A percentile compares a stretch with the other conserved stretches of the same genome.
phyloP scores from a whole-genome alignment of 345 rosid species.

The Nasturtium officinale region DNA sequence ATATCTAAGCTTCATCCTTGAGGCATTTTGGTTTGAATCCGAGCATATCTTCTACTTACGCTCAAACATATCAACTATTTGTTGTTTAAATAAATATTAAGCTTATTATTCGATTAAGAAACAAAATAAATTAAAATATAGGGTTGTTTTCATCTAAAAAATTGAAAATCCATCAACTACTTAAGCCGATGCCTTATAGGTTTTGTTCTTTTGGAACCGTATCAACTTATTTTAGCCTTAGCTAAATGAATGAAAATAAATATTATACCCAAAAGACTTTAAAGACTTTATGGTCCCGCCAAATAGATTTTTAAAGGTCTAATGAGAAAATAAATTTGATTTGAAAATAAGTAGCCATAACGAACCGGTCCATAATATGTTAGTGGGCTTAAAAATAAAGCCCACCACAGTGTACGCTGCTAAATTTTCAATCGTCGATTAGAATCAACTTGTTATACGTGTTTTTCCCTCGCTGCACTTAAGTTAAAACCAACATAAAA shows the following conservation, averaged over 20 bases:
- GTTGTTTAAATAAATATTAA: neutral
- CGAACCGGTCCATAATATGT: neutral
- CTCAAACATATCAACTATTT: neutral
- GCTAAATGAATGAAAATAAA: neutral
- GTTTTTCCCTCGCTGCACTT: neutral
- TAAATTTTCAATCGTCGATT: neutral
- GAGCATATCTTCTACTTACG: neutral
- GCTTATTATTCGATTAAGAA: neutral
- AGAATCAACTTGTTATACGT: neutral
- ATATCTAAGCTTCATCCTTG: neutral
- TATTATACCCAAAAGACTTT: neutral
- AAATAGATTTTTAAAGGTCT: neutral
- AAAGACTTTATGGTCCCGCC: neutral
- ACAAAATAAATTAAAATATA: neutral
- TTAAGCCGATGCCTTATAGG: neutral
- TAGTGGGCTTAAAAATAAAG: neutral
- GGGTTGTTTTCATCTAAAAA: neutral
- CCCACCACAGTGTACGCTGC: neutral
- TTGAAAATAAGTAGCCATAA: neutral
- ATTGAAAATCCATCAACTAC: neutral
- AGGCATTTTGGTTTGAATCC: neutral
- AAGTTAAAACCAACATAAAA: neutral
- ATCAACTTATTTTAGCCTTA: neutral
- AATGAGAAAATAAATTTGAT: neutral
- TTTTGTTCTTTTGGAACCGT: neutral